Base-by-base conservation (phyloP, 345 rosid species). In the Conringia planisiliqua region DNA sequence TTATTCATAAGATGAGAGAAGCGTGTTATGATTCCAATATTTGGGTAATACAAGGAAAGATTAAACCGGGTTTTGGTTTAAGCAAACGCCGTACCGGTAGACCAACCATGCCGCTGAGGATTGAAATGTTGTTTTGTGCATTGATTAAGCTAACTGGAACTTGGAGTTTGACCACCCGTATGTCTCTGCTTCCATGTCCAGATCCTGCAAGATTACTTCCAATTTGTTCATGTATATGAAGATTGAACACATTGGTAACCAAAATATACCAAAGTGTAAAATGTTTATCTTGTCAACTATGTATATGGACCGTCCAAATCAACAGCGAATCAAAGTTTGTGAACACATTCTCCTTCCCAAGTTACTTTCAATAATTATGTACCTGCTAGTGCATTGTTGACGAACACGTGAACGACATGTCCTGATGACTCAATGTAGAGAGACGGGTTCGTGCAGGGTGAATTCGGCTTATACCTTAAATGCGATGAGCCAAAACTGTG, bases 41-140 rank as follows among this genome's bases (percentile, higher is more conserved):
- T 35, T 4, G 33, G 10, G 14, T 56, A 30, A 36, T 20, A 38
- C 20, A 38, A 33, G 36, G 4, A 60, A 57, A 57, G 0, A 24
- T 4, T 30, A 51, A 22, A 60, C 63, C 36, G 59, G 39, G 48
- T 27, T 48, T 32, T 72, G 60, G 30, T 59, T 71, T 29, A 36
- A 35, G 38, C 1, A 36, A 56, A 54, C 2, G 60, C 4, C 68
- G 68, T 86, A 91, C 98, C 83, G 92, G 98, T 76, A 94, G 63
- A 70, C 98, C 98, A 78, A 88, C 97, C 93, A 90, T 83, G 16
- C 79, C 95, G 17, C 97, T 88, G 5, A 94, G 89, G 55, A 91
- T 81, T 24, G 98, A 86, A 36, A 92, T 78, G 74, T 86, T 84
- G 83, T 85, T 94, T 35, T 78, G 48, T 66, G 90, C 93, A 70